A percentile compares a stretch with the other conserved stretches of the same genome.
Evolutionary conservation across 108 stramenopile genomes (phyloP).

Genomic region (Cyclotella choctawhatcheeana): DNA sequence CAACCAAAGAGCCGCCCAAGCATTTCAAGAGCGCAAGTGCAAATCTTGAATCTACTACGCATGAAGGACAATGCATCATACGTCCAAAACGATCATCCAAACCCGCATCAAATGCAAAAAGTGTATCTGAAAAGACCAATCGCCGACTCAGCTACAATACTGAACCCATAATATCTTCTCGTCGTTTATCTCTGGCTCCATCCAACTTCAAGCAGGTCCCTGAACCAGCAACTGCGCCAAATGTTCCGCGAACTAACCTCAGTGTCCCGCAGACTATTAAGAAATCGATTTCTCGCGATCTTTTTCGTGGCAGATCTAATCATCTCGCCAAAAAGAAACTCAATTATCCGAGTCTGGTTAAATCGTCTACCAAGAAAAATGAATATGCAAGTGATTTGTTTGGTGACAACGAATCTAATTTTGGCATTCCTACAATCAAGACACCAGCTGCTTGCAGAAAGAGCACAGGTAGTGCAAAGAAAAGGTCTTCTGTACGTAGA

Average conservation of each 20-base stretch:
- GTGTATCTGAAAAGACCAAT: background rate
- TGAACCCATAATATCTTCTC: background rate
- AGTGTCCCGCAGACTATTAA: background rate
- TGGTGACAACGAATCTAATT: slow-evolving; percentile 8
- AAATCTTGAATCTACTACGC: too few species aligned
- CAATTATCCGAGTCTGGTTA: background rate
- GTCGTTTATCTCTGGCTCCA: too few species aligned
- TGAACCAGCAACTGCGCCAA: background rate
- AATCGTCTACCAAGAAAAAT: background rate
- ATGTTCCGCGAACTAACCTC: background rate
- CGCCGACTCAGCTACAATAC: background rate
- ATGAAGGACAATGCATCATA: too few species aligned
- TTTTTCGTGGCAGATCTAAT: background rate
- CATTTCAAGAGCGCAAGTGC: too few species aligned
- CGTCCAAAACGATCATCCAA: background rate
- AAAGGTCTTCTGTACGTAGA: background rate
- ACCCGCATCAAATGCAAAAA: background rate
- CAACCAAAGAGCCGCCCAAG: too few species aligned
- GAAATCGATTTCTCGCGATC: background rate
- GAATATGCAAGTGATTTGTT: slow-evolving; percentile 9
- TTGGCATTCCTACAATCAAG: slow-evolving; percentile 10
- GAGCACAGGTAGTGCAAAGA: background rate
- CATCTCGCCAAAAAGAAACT: background rate
- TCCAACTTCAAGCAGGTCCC: background rate
- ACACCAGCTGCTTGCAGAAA: background rate